phyloP scores from a whole-genome alignment of 768 basidiomycete genomes.

The Tylopilus sp. region DNA sequence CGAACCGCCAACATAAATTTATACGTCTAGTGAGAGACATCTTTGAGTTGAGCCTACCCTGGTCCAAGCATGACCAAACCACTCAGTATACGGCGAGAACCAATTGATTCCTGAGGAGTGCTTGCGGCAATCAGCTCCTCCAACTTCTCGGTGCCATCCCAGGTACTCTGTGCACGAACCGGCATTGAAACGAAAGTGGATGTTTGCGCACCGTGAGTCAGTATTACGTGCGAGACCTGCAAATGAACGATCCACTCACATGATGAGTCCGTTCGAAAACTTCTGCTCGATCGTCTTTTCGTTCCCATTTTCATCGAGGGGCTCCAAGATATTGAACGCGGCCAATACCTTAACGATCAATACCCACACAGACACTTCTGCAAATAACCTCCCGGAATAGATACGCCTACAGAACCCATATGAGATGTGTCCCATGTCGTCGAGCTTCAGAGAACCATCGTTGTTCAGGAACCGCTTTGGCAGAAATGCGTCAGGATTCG shows the following conservation, averaged over 20 bases:
- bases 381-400: conserved; percentile 19
- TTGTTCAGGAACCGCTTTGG: background rate
- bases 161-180: background rate
- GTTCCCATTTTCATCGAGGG: background rate
- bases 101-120: background rate
- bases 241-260: background rate
- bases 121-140: background rate
- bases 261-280: background rate
- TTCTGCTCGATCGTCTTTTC: background rate
- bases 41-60: too few species aligned
- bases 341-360: conserved; percentile 1
- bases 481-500: background rate
- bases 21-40: too few species aligned
- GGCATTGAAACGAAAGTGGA: background rate
- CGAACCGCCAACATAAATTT: too few species aligned
- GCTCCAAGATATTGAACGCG: background rate
- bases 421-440: background rate
- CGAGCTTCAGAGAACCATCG: background rate
- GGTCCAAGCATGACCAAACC: too few species aligned
- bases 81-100: too few species aligned
- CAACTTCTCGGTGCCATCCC: background rate
- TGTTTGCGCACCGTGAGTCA: background rate
- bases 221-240: too few species aligned
- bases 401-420: conserved; percentile 27
- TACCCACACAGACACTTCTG: conserved; percentile 9